Conservation (phyloP, 441 rosid species). For the Mallotus repandus region DNA sequence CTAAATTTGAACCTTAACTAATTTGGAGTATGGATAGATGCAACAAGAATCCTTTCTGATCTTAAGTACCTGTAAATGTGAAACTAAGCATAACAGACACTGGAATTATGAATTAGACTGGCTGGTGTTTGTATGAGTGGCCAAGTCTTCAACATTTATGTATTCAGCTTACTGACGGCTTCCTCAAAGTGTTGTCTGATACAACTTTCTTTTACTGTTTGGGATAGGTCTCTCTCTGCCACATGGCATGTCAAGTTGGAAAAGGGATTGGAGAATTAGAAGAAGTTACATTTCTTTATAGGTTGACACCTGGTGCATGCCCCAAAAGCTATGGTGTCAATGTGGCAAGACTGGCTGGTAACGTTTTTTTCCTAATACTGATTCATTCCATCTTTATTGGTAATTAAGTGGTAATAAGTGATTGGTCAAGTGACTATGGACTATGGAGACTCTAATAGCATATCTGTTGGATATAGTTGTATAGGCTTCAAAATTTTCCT, state of each 20-base stretch:
- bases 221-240: slow-evolving; percentile 80
- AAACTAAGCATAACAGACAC: not conserved
- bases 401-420: not conserved
- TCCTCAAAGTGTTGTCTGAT: not conserved
- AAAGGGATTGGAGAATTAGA: slow-evolving; percentile 59
- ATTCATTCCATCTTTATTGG: not conserved
- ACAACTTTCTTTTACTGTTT: not conserved
- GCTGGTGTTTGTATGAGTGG: not conserved
- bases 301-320: slow-evolving; percentile 80
- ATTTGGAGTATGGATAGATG: not conserved
- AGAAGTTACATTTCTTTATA: slow-evolving; percentile 90
- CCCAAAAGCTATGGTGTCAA: slow-evolving; percentile 98
- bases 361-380: slow-evolving; percentile 12
- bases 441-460: not conserved
- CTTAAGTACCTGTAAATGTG: not conserved
- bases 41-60: not conserved
- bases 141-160: not conserved
- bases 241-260: slow-evolving; percentile 95
- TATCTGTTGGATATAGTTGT: not conserved
- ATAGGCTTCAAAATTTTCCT: not conserved
- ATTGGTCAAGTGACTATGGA: not conserved
- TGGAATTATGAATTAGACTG: not conserved
- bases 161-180: not conserved
- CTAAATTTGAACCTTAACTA: not conserved
- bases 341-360: slow-evolving; percentile 97